phyloP scores from a whole-genome alignment of 345 rosid genomes.

The Draba incana region DNA sequence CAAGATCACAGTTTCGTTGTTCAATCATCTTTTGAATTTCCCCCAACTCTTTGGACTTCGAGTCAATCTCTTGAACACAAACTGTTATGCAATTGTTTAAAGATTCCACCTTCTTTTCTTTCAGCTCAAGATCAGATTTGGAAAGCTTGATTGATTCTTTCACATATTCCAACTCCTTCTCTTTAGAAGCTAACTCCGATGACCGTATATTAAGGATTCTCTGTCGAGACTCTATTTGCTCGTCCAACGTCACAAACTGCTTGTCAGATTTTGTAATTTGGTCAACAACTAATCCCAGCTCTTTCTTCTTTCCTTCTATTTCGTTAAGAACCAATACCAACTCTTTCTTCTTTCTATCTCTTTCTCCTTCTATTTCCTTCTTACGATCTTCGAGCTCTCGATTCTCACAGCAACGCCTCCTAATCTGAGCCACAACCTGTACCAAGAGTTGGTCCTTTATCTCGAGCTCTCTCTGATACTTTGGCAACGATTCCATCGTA shows the following conservation, averaged over 20 bases:
- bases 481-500: too few relatives aligned
- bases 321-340: not conserved
- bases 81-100: not conserved
- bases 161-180: slow-evolving; percentile 2
- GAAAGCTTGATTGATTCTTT: slow-evolving; percentile 9
- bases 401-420: slow-evolving; percentile 6
- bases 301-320: not conserved
- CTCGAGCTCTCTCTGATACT: slow-evolving; percentile 24
- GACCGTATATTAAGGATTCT: slow-evolving; percentile 6
- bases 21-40: slow-evolving; percentile 20
- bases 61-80: slow-evolving; percentile 5
- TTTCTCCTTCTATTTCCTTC: not conserved
- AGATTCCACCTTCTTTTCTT: not conserved
- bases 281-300: not conserved
- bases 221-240: slow-evolving; percentile 15
- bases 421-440: not conserved
- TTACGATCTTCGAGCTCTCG: not conserved
- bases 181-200: slow-evolving; percentile 14
- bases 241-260: slow-evolving; percentile 1
- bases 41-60: slow-evolving; percentile 19
- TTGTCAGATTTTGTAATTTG: slow-evolving; percentile 14
- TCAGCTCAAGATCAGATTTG: slow-evolving; percentile 21
- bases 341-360: not conserved
- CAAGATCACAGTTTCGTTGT: slow-evolving; percentile 16
- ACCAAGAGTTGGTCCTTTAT: not conserved